Conservation (phyloP, 139 green algal species). For the Mesostigma viride region DNA sequence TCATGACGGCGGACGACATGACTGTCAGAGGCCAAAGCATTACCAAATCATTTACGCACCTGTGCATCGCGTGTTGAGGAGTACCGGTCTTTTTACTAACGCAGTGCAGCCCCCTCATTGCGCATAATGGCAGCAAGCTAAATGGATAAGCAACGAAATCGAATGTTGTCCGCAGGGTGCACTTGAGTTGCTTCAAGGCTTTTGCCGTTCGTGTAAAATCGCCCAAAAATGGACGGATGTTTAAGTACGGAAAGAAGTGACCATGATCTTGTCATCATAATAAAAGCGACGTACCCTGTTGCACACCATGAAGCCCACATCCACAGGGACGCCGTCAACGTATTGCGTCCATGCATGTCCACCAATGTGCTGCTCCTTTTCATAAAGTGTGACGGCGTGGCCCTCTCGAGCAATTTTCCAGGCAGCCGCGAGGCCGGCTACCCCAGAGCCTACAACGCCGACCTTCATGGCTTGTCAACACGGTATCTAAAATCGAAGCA, state of each 20-base stretch:
- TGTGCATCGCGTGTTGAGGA: not conserved
- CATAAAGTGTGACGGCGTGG: conserved; percentile 67
- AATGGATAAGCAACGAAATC: not conserved
- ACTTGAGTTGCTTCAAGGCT: not conserved
- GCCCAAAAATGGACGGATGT: not conserved
- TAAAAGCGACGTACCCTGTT: conserved; percentile 25
- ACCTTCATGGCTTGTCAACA: conserved; percentile 44
- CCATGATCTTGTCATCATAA: not conserved
- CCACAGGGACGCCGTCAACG: conserved; percentile 46
- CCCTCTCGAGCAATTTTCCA: conserved; percentile 71
- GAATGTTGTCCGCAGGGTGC: not conserved
- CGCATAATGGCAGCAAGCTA: not conserved
- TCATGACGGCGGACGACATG: too few relatives aligned
- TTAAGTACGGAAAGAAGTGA: not conserved
- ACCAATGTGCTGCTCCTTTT: conserved; percentile 60
- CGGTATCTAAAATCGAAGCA: too few relatives aligned
- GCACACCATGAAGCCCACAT: conserved; percentile 84
- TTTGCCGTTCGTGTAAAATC: not conserved
- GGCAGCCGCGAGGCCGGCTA: conserved; percentile 62
- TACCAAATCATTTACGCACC: not conserved
- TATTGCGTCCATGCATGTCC: conserved; percentile 82
- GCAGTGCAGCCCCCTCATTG: not conserved
- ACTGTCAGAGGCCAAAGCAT: too few relatives aligned
- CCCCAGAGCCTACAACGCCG: conserved; percentile 72
- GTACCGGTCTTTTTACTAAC: too few relatives aligned